Percentiles rank a stretch among this genome's conserved stretches.
Evolutionary conservation across 192 early-diverging fungal genomes (phyloP).

Genomic region (Coemansia umbellata): DNA sequence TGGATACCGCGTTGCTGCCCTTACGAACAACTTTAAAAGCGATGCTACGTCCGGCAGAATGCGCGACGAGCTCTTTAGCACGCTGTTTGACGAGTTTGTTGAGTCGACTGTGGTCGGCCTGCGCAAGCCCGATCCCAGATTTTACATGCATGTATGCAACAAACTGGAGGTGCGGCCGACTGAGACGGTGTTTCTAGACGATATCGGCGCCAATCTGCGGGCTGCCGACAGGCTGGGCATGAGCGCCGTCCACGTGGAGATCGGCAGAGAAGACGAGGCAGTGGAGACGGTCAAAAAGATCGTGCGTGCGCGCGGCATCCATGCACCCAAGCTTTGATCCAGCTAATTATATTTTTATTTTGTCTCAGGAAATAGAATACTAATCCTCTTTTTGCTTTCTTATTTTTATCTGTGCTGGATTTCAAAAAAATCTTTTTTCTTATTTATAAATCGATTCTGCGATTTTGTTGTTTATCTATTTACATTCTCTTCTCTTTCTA

Average conservation of each 20-base stretch:
- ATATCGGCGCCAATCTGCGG: conserved; percentile 74
- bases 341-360: conserved; percentile 1
- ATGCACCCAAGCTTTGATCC: conserved; percentile 8
- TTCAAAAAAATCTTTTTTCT: background rate
- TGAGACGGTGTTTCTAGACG: conserved; percentile 78
- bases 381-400: background rate
- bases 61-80: conserved; percentile 27
- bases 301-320: conserved; percentile 10
- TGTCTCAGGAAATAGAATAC: too few relatives aligned
- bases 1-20: conserved; percentile 67
- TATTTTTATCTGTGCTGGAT: background rate
- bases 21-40: conserved; percentile 80
- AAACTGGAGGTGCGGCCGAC: conserved; percentile 60
- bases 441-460: conserved; percentile 2
- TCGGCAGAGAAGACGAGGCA: conserved; percentile 30
- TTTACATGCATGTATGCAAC: conserved; percentile 73
- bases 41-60: conserved; percentile 10
- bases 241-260: conserved; percentile 58
- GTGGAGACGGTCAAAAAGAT: conserved; percentile 21
- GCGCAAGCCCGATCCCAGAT: conserved; percentile 76
- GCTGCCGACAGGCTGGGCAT: conserved; percentile 69
- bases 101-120: conserved; percentile 73
- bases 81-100: conserved; percentile 69
- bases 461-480: background rate
- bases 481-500: background rate